Base-by-base conservation (phyloP, 2,329 filamentous ascomycete genomes). In the Penicillium vulpinum region DNA sequence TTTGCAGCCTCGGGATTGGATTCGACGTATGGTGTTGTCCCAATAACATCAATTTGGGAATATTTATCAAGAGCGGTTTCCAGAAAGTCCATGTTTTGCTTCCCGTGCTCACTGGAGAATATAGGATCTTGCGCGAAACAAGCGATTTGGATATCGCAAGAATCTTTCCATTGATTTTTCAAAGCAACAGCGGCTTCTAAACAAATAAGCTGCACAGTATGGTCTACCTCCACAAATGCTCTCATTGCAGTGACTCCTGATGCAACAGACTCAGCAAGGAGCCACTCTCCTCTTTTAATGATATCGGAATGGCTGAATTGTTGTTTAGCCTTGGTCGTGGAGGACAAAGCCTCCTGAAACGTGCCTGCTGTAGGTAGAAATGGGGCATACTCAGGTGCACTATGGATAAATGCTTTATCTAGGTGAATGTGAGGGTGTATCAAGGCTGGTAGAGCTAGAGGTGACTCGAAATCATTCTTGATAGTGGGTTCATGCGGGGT, bases 351-450 rank as follows among this genome's bases (percentile, higher is more conserved):
- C 73, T 91, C 88, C 0, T 76, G 69, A 70, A 91, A 90, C 33
- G 83, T 80, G 40, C 88, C 88, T 1, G 61, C 62, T 2, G 78
- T 68, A 16, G 88, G 85, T 38, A 83, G 78, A 15, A 89, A 77
- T 62, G 88, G 81, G 2, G 79, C 75, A 71, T 86, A 89, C 56
- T 70, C 55, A 9, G 66, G 59, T n/a, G 62, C 54, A 56, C 67
- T 74, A 58, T 77, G 70, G 13, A 79, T 63, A 59, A 74, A 77
- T 28, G 74, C 71, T 63, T 78, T 79, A 59, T 91, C 88, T 28
- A 91, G 78, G 67, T 91, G 88, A 49, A 91, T 83, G 62, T 91
- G 88, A 8, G 88, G 87, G 67, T 91, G 88, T 62, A 87, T 89
- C 3, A 91, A 79, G 9, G 81, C 79, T 4, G 85, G 84, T 48